phyloP scores from a whole-genome alignment of 2,329 filamentous ascomycete species.

The Orbilia ellipsospora region DNA sequence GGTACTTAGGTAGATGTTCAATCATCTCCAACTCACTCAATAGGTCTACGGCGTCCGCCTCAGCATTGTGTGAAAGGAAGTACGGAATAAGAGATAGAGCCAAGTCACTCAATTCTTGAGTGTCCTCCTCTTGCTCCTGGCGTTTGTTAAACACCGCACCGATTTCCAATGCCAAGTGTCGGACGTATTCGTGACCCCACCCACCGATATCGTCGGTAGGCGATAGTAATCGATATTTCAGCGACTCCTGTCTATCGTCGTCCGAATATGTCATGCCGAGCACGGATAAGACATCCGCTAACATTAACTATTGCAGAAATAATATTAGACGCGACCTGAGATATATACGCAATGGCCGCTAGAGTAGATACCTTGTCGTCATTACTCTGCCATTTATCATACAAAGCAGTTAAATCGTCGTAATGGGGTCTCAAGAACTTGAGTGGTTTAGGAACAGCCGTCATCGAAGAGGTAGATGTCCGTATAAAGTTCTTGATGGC shows the following conservation, averaged over 20 bases:
- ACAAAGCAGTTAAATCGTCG: slow-evolving; percentile 84
- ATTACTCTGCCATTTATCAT: slow-evolving; percentile 86
- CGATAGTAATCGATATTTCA: slow-evolving; percentile 92
- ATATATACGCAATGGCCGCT: neutral
- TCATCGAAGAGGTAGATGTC: slow-evolving; percentile 99
- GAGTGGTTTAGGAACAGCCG: slow-evolving; percentile 95
- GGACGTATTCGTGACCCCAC: slow-evolving; percentile 98
- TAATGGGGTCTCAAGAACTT: slow-evolving; percentile 99
- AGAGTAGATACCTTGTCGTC: slow-evolving; percentile 76
- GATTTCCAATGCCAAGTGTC: slow-evolving; percentile 94
- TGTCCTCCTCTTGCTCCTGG: slow-evolving; percentile 83
- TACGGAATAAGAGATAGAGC: slow-evolving; percentile 87
- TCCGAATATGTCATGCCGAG: slow-evolving; percentile 99
- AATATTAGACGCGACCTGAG: slow-evolving; percentile 29
- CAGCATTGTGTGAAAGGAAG: slow-evolving; percentile 96
- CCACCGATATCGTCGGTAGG: slow-evolving; percentile 92
- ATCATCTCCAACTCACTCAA: slow-evolving; percentile 98
- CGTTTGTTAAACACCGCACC: slow-evolving; percentile 92
- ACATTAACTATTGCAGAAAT: slow-evolving; percentile 67
- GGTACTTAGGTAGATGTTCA: slow-evolving; percentile 84
- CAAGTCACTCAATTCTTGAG: slow-evolving; percentile 85
- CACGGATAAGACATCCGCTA: slow-evolving; percentile 96
- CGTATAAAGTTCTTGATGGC: slow-evolving; percentile 99
- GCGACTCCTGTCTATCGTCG: slow-evolving; percentile 92
- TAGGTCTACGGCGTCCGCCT: slow-evolving; percentile 96